Conservation (phyloP, 2,329 filamentous ascomycete species). For the Colletotrichum lini region DNA sequence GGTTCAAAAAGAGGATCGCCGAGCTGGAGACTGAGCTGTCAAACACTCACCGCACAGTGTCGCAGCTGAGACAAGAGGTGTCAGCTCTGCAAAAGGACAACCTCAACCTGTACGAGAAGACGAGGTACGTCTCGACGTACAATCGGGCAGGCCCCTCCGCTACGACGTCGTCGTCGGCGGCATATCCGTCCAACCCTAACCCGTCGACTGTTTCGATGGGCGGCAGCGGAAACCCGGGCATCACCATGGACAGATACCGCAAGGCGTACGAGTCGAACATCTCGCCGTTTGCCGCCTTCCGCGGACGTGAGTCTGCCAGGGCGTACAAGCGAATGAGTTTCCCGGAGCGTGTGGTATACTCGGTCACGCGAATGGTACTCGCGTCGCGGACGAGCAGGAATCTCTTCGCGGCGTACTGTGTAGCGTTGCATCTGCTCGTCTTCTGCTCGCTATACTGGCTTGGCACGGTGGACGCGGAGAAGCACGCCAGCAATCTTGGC, state of each 20-base stretch:
- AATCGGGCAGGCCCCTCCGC: constrained; percentile 76
- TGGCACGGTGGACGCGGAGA: constrained; percentile 76
- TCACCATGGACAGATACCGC: constrained; percentile 86
- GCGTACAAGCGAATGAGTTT: constrained; percentile 95
- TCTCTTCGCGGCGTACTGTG: constrained; percentile 91
- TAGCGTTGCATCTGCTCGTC: constrained; percentile 89
- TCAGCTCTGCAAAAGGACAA: constrained; percentile 96
- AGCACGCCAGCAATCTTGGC: constrained; percentile 71
- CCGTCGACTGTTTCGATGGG: constrained; percentile 77
- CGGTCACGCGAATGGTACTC: constrained; percentile 90
- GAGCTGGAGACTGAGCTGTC: constrained; percentile 93
- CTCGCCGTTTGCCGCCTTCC: constrained; percentile 95
- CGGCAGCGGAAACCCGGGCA: constrained; percentile 70
- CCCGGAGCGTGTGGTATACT: constrained; percentile 91
- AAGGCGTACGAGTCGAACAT: constrained; percentile 96
- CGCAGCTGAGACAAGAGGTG: constrained; percentile 90
- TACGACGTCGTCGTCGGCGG: constrained; percentile 74
- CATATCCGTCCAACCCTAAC: constrained; percentile 78
- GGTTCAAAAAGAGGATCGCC: constrained; percentile 95
- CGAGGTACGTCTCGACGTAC: constrained; percentile 94
- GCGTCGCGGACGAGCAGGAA: constrained; percentile 93
- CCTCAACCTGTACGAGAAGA: constrained; percentile 96
- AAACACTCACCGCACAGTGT: constrained; percentile 85
- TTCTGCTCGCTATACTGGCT: constrained; percentile 91
- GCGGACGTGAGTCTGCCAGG: constrained; percentile 90